Percentiles rank a stretch among this genome's conserved stretches.
Evolutionary conservation across 768 basidiomycete species (phyloP).

Genomic region (Stropharia rugosoannulata): DNA sequence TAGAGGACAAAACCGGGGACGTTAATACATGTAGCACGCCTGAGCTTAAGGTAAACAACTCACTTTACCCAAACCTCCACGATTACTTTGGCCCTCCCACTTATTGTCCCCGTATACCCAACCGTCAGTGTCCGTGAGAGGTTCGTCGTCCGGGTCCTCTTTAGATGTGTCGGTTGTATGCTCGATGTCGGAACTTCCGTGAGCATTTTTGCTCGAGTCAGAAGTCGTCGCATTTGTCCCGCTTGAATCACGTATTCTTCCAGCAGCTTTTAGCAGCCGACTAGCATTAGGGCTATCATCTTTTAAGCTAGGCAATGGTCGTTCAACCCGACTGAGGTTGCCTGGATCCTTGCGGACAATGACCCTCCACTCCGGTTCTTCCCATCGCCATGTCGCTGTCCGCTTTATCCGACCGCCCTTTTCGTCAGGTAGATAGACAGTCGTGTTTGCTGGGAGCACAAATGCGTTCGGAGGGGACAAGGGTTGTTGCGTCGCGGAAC

Average conservation of each 20-base stretch:
- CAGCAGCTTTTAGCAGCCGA: slow-evolving; percentile 56
- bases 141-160: slow-evolving; percentile 46
- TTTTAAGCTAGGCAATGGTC: slow-evolving; percentile 49
- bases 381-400: slow-evolving; percentile 85
- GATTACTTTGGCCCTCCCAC: slow-evolving; percentile 77
- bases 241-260: slow-evolving; percentile 40
- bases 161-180: slow-evolving; percentile 28
- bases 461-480: slow-evolving; percentile 73
- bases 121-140: slow-evolving; percentile 78
- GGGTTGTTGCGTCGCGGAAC: slow-evolving; percentile 51
- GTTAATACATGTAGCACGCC: neutral
- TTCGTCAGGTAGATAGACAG: slow-evolving; percentile 52
- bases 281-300: slow-evolving; percentile 44
- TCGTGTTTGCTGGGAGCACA: slow-evolving; percentile 60
- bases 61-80: slow-evolving; percentile 87
- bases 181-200: slow-evolving; percentile 16
- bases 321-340: slow-evolving; percentile 54
- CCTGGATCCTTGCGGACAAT: slow-evolving; percentile 59
- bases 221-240: slow-evolving; percentile 10
- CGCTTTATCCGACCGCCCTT: slow-evolving; percentile 57
- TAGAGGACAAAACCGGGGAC: slow-evolving; percentile 24
- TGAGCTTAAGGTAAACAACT: neutral
- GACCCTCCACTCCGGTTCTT: slow-evolving; percentile 89
- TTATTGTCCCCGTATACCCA: slow-evolving; percentile 97
- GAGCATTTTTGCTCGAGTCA: slow-evolving; percentile 12